These are phyloP conservation scores for Atkinsonella hypoxylon DNA, from an alignment of 2,329 filamentous ascomycete species.

Conservation along the genomic window DNA sequence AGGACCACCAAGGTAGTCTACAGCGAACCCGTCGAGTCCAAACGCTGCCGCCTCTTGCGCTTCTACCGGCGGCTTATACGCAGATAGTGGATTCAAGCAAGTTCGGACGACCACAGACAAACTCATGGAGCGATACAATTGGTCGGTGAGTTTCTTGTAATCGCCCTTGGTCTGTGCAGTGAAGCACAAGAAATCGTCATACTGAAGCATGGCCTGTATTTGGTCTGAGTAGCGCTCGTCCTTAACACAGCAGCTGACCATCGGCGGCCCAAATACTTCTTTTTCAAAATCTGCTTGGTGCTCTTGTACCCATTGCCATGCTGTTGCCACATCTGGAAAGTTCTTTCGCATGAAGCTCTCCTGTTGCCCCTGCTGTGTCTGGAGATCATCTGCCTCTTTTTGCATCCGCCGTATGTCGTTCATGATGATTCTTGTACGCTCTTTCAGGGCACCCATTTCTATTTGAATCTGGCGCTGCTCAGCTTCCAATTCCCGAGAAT, in stretches of 20 bases:
- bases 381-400: constrained; percentile 44
- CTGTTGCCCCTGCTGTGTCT: constrained; percentile 66
- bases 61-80: constrained; percentile 43
- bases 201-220: constrained; percentile 38
- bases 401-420: constrained; percentile 27
- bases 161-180: constrained; percentile 68
- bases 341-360: constrained; percentile 48
- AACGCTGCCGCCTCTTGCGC: constrained; percentile 39
- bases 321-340: constrained; percentile 52
- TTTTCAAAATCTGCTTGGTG: constrained; percentile 60
- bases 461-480: constrained; percentile 24
- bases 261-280: constrained; percentile 68
- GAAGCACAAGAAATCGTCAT: constrained; percentile 50
- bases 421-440: constrained; percentile 29
- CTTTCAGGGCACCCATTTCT: constrained; percentile 30
- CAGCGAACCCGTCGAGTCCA: constrained; percentile 70
- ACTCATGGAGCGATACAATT: constrained; percentile 50
- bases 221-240: constrained; percentile 52
- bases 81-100: constrained; percentile 38
- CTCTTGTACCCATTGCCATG: constrained; percentile 72
- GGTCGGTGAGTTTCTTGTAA: constrained; percentile 57
- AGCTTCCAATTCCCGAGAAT: constrained; percentile 37
- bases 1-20: constrained; percentile 71
- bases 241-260: constrained; percentile 69
- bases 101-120: constrained; percentile 64